A percentile compares a stretch with the other conserved stretches of the same genome.
These are phyloP conservation scores for Apophysomyces variabilis DNA, from an alignment of 371 early-diverging fungal genomes.

Conservation along the genomic window DNA sequence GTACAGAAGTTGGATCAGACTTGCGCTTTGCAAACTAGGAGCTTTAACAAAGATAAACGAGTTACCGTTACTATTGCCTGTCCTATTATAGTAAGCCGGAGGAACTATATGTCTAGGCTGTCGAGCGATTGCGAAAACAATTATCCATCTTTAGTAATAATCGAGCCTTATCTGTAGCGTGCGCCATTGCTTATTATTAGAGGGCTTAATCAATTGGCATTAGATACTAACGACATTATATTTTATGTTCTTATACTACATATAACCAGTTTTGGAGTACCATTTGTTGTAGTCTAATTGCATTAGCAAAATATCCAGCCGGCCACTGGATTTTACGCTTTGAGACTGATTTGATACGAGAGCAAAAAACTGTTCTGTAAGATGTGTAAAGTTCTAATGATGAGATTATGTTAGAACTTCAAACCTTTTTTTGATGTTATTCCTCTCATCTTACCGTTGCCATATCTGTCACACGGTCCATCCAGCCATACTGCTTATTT, in stretches of 20 bases:
- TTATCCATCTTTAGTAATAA: no score
- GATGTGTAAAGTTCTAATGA: conserved; percentile 53
- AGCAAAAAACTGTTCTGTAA: conserved; percentile 58
- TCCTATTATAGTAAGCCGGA: no score
- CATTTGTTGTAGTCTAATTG: conserved; percentile 73
- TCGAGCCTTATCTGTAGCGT: no score
- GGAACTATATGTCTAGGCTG: no score
- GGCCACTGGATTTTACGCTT: conserved; percentile 49
- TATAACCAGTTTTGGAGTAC: conserved; percentile 24
- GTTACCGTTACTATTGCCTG: no score
- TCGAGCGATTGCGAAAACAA: no score
- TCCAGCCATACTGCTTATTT: conserved; percentile 21
- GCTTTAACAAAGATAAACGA: no score
- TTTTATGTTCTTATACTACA: neutral
- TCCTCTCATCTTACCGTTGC: conserved; percentile 28
- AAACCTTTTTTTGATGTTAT: neutral
- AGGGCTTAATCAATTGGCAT: no score
- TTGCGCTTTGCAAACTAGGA: no score
- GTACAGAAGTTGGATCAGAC: no score
- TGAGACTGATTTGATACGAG: conserved; percentile 37
- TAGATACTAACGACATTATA: no score
- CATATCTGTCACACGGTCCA: conserved; percentile 22
- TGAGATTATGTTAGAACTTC: neutral
- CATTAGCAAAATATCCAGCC: conserved; percentile 63
- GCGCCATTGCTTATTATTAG: no score